A percentile compares a stretch with the other conserved stretches of the same genome.
phyloP scores from a whole-genome alignment of 495 filamentous ascomycete species.

The Penicillium canescens region DNA sequence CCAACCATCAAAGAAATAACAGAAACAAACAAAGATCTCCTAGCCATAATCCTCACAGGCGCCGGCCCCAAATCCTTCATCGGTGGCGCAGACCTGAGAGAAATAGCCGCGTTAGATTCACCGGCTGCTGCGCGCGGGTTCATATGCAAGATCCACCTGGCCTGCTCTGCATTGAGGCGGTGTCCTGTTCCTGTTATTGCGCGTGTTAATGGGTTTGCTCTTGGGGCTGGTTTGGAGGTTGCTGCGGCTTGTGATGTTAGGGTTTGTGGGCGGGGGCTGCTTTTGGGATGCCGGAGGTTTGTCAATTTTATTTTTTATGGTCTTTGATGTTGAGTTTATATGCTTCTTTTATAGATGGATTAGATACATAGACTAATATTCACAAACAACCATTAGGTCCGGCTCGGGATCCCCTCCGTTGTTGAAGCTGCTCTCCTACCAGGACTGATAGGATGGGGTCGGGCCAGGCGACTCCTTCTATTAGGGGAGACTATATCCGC shows the following conservation, averaged over 20 bases:
- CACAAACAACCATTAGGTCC: constrained; percentile 8
- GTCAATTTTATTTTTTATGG: not conserved
- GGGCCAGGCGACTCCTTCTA: constrained; percentile 23
- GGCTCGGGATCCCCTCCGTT: constrained; percentile 25
- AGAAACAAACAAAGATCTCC: constrained; percentile 8
- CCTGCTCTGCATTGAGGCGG: constrained; percentile 15
- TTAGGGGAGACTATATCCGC: constrained; percentile 25
- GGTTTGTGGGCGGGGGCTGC: constrained; percentile 18
- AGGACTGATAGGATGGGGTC: constrained; percentile 25
- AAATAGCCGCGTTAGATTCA: constrained; percentile 15
- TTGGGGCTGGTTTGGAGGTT: constrained; percentile 23
- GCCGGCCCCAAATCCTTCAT: constrained; percentile 24
- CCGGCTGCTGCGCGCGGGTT: constrained; percentile 16
- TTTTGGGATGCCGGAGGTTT: constrained; percentile 30
- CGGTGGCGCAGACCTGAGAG: constrained; percentile 23
- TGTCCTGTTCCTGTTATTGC: constrained; percentile 26
- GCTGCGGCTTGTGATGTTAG: constrained; percentile 26
- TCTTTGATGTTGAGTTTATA: no score
- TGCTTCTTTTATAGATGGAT: no score
- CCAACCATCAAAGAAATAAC: constrained; percentile 6
- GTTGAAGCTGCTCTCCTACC: constrained; percentile 27
- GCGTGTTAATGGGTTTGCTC: constrained; percentile 24
- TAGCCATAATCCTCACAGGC: constrained; percentile 23
- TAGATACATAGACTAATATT: not conserved
- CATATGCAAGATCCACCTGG: constrained; percentile 19